A percentile compares a stretch with the other conserved stretches of the same genome.
Evolutionary conservation across 306 rosid species (phyloP).

Genomic region (Cotoneaster glaucophyllus): DNA sequence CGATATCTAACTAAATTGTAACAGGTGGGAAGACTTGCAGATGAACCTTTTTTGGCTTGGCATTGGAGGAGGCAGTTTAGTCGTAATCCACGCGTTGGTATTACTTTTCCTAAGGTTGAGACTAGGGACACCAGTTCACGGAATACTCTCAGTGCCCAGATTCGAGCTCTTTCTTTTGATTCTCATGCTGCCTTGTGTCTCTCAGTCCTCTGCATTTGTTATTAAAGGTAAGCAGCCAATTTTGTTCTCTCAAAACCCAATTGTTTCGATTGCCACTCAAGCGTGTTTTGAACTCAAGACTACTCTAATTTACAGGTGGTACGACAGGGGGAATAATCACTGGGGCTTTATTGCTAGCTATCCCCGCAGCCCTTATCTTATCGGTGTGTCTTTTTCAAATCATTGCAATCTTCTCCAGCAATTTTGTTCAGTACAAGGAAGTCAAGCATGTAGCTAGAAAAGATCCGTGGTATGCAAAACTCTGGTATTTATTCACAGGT

Average conservation of each 20-base stretch:
- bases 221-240: conserved; percentile 31
- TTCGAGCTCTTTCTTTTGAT: conserved; percentile 55
- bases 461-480: conserved; percentile 37
- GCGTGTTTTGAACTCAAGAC: conserved; percentile 6
- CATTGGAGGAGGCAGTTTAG: conserved; percentile 46
- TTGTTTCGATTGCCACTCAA: not conserved
- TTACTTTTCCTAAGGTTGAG: conserved; percentile 45
- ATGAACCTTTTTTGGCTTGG: conserved; percentile 69
- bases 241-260: not conserved
- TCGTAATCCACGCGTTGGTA: conserved; percentile 32
- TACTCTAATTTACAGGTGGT: conserved; percentile 45
- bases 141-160: conserved; percentile 48
- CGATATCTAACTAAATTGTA: not conserved
- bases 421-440: conserved; percentile 46
- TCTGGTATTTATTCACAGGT: conserved; percentile 37
- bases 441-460: conserved; percentile 20
- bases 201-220: conserved; percentile 54
- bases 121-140: conserved; percentile 41
- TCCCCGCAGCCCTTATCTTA: conserved; percentile 50
- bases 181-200: conserved; percentile 61
- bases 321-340: conserved; percentile 46
- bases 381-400: conserved; percentile 42
- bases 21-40: conserved; percentile 65
- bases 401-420: conserved; percentile 40
- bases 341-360: conserved; percentile 50